Evolutionary conservation across 805 yeast species (phyloP).

Genomic region (Ogataea allantospora): DNA sequence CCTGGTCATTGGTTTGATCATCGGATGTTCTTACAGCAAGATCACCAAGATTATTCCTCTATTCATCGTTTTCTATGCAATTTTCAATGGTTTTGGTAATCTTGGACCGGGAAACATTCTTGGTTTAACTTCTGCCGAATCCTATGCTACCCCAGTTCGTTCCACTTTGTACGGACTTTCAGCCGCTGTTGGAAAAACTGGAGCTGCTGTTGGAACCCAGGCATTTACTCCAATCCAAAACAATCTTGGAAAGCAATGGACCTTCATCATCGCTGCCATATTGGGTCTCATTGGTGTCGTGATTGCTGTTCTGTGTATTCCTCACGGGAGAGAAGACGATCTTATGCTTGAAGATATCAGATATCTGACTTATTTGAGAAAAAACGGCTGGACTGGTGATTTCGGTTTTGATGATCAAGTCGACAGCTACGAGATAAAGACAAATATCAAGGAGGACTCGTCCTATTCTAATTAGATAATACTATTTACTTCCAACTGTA

Average conservation of each 20-base stretch:
- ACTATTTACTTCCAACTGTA: conserved; percentile 2
- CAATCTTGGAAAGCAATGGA: conserved; percentile 67
- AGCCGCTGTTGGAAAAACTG: conserved; percentile 81
- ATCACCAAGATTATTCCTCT: conserved; percentile 56
- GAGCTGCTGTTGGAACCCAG: conserved; percentile 81
- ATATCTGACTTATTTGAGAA: conserved; percentile 44
- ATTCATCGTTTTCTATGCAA: conserved; percentile 70
- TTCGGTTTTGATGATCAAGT: conserved; percentile 60
- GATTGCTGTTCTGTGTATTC: conserved; percentile 59
- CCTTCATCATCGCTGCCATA: conserved; percentile 75
- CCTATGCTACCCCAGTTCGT: conserved; percentile 73
- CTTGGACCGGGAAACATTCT: conserved; percentile 78
- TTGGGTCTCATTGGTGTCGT: conserved; percentile 66
- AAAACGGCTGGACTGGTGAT: conserved; percentile 48
- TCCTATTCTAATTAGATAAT: neutral
- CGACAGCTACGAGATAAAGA: conserved; percentile 49
- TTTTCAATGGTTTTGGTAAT: conserved; percentile 69
- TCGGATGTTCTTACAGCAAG: conserved; percentile 61
- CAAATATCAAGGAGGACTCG: neutral
- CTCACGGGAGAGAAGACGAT: conserved; percentile 71
- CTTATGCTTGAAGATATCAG: conserved; percentile 46
- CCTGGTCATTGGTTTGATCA: conserved; percentile 66
- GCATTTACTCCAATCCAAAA: conserved; percentile 66
- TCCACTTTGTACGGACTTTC: conserved; percentile 74
- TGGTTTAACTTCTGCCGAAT: conserved; percentile 66